Evolutionary conservation across 2,329 filamentous ascomycete genomes (phyloP), one percentile per base, ranked within the genome.

Genomic region (Hypocrella siamensis): DNA sequence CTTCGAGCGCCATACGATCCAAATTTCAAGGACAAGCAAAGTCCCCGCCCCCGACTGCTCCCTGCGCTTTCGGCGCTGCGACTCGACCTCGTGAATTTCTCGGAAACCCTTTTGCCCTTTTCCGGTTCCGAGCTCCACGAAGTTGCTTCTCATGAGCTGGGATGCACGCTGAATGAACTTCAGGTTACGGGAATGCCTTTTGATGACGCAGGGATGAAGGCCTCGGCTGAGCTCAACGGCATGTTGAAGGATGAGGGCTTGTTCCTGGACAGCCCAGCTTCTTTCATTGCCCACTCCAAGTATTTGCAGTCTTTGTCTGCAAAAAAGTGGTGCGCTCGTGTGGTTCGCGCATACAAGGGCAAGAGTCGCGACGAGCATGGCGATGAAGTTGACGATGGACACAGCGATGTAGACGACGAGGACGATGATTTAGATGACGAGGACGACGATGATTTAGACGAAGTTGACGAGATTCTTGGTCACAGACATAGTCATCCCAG

Each of bases 31-130:
- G 43, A 47, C 42, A 56, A 51, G 39, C 48, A 46, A 29, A 46
- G 43, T 9, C 47, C 50, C 8, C 40, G 52, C 11, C 62, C 61
- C 14, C 53, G 58, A 22, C 55, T 70, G 9, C 43, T 70, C 1
- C 66, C 67, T 2, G 56, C 50, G 12, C 51, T 71, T 4, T 49
- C 55, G 17, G 53, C 52, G 14, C 46, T 70, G 26, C 61, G 66
- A 22, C 55, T 71, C 21, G 67, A 71, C 36, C 56, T 70, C 14
- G 63, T 70, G 41, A 70, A 70, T 39, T 71, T 70, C 29, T 56
- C 58, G 2, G 57, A 63, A 22, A 49, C 58, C 2, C 51, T 61
- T 18, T 46, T 68, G 21, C 55, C 56, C 3, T 60, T 54, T 33
- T 58, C 63, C 2, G 61, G 59, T 2, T 47, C 54, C 4, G 60